These are phyloP conservation scores for Lactarius hengduanensis DNA, from an alignment of 768 basidiomycete species.

Conservation along the genomic window DNA sequence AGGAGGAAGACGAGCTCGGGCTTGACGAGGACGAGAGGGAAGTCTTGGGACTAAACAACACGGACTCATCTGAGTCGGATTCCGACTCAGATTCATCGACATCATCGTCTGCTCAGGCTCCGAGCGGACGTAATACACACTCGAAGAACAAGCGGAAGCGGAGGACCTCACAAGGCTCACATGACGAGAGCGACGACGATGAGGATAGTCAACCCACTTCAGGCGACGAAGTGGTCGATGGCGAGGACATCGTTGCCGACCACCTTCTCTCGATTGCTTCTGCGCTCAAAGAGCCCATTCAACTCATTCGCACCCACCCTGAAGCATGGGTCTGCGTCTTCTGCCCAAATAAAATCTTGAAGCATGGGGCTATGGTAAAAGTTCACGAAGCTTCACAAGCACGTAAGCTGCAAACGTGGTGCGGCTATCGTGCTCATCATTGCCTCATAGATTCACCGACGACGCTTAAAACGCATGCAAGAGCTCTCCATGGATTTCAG, in stretches of 20 bases:
- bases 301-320: slow-evolving; percentile 54
- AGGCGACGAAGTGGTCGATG: slow-evolving; percentile 32
- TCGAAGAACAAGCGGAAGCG: slow-evolving; percentile 16
- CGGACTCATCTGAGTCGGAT: slow-evolving; percentile 62
- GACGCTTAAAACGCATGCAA: slow-evolving; percentile 54
- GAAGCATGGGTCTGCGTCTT: slow-evolving; percentile 59
- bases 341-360: slow-evolving; percentile 74
- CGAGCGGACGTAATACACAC: neutral
- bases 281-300: slow-evolving; percentile 63
- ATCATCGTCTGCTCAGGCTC: slow-evolving; percentile 19
- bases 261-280: slow-evolving; percentile 54
- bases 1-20: slow-evolving; percentile 64
- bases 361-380: slow-evolving; percentile 53
- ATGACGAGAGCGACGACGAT: slow-evolving; percentile 35
- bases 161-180: slow-evolving; percentile 28
- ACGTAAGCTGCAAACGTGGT: slow-evolving; percentile 48
- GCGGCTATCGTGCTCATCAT: neutral
- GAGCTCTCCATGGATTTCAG: slow-evolving; percentile 41
- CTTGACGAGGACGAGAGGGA: slow-evolving; percentile 64
- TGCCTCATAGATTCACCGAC: slow-evolving; percentile 55
- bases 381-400: slow-evolving; percentile 54
- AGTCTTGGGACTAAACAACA: slow-evolving; percentile 65
- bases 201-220: slow-evolving; percentile 25
- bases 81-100: slow-evolving; percentile 49
- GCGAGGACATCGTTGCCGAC: slow-evolving; percentile 35